Conservation (phyloP, 345 rosid genomes). For the Salix arbutifolia region DNA sequence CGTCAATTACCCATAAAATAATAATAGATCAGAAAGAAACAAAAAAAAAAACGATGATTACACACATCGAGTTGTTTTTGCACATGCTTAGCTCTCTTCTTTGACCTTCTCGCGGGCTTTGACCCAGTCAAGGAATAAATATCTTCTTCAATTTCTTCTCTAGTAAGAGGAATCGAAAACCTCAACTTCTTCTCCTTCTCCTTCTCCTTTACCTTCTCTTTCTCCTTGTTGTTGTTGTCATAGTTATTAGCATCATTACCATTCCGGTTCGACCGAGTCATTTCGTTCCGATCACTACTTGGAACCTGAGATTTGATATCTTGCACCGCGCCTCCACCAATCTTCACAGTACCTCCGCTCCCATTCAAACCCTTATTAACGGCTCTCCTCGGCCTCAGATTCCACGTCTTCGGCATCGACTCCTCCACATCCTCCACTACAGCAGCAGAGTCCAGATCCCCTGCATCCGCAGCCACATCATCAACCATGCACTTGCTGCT, state of each 20-base stretch:
- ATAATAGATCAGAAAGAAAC: not conserved
- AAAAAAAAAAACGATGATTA: not conserved
- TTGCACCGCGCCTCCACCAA: slow-evolving; percentile 20
- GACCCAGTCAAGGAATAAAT: slow-evolving; percentile 24
- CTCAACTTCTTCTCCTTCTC: slow-evolving; percentile 16
- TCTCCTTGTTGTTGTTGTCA: not conserved
- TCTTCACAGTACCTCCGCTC: slow-evolving; percentile 25
- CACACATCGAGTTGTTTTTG: slow-evolving; percentile 29
- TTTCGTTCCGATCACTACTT: slow-evolving; percentile 18
- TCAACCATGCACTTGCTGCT: slow-evolving; percentile 3
- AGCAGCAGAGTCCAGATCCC: slow-evolving; percentile 36
- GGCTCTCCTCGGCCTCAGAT: slow-evolving; percentile 58
- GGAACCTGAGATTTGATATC: slow-evolving; percentile 30
- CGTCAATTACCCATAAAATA: not conserved
- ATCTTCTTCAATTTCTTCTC: slow-evolving; percentile 29
- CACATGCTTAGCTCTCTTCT: slow-evolving; percentile 25
- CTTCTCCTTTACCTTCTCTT: slow-evolving; percentile 2
- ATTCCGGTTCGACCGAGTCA: not conserved
- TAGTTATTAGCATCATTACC: not conserved
- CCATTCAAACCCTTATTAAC: slow-evolving; percentile 8
- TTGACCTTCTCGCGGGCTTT: slow-evolving; percentile 24
- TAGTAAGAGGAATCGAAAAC: slow-evolving; percentile 25
- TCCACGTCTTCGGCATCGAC: slow-evolving; percentile 56
- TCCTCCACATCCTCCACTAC: slow-evolving; percentile 40
- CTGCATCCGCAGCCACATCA: slow-evolving; percentile 15